Percentiles rank a stretch among this genome's conserved stretches.
Conservation (phyloP, 164 flowering plant genomes). For the Houttuynia cordata region DNA sequence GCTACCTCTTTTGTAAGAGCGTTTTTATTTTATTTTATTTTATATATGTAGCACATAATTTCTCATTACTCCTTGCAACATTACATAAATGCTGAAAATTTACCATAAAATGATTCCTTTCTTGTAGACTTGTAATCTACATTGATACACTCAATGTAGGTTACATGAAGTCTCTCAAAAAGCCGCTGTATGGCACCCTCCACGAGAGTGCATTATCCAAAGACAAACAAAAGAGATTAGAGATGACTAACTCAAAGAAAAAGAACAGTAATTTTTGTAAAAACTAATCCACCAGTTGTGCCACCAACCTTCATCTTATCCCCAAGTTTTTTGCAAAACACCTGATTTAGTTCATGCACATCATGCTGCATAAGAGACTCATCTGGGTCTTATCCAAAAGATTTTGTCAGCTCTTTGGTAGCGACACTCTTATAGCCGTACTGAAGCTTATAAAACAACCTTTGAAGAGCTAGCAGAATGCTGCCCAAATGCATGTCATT, state of each 20-base stretch:
- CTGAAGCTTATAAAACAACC: too few species aligned
- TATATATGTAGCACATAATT: too few species aligned
- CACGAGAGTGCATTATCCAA: slow-evolving; percentile 42
- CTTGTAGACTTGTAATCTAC: slow-evolving; percentile 94
- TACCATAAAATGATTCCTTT: slow-evolving; percentile 96
- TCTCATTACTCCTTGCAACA: too few species aligned
- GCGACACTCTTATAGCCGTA: too few species aligned
- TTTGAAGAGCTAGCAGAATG: slow-evolving; percentile 86
- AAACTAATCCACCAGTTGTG: too few species aligned
- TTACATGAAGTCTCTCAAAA: slow-evolving; percentile 95
- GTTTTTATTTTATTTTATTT: too few species aligned
- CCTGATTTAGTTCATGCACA: slow-evolving; percentile 89
- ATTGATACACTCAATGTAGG: slow-evolving; percentile 87
- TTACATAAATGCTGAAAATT: not conserved
- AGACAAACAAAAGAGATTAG: not conserved
- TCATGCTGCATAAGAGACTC: too few species aligned
- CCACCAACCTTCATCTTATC: slow-evolving; percentile 77
- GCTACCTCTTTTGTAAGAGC: too few species aligned
- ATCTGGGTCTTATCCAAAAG: too few species aligned
- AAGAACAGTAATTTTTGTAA: not conserved
- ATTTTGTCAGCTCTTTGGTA: too few species aligned
- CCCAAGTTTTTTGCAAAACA: slow-evolving; percentile 83
- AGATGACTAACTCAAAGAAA: slow-evolving; percentile 7
- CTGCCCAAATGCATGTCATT: slow-evolving; percentile 86
- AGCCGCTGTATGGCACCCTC: slow-evolving; percentile 89